A percentile compares a stretch with the other conserved stretches of the same genome.
These are phyloP conservation scores for Paralagenidium karlingii DNA, from an alignment of 352 stramenopile species.

Conservation along the genomic window DNA sequence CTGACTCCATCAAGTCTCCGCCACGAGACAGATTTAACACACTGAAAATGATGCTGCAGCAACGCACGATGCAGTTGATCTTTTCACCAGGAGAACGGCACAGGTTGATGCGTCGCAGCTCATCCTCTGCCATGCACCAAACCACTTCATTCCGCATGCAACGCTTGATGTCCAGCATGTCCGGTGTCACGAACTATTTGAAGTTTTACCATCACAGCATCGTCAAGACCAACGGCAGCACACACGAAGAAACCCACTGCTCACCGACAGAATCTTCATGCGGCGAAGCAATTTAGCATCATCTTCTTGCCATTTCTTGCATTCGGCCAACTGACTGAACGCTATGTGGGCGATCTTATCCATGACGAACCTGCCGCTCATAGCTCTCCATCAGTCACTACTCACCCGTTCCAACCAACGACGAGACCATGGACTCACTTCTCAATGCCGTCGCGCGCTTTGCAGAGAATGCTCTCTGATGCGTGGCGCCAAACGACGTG, in stretches of 20 bases:
- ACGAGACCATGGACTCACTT: no score
- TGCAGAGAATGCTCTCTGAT: conserved; percentile 40
- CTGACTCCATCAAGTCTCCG: no score
- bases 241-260: not conserved
- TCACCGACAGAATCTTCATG: conserved; percentile 75
- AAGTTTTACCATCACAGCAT: not conserved
- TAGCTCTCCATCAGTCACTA: no score
- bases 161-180: conserved; percentile 86
- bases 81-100: conserved; percentile 82
- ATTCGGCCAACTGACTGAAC: conserved; percentile 57
- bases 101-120: conserved; percentile 82
- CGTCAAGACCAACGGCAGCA: not conserved
- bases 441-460: conserved; percentile 76
- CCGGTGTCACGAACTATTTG: conserved; percentile 66
- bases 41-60: conserved; percentile 84
- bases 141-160: conserved; percentile 85
- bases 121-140: conserved; percentile 79
- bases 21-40: conserved; percentile 72
- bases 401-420: no score
- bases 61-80: conserved; percentile 82
- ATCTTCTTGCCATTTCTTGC: conserved; percentile 52
- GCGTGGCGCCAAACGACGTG: conserved; percentile 55
- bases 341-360: conserved; percentile 75
- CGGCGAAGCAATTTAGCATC: conserved; percentile 53
- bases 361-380: no score